These are phyloP conservation scores for Evernia prunastri DNA, from an alignment of 495 filamentous ascomycete species.

Conservation along the genomic window DNA sequence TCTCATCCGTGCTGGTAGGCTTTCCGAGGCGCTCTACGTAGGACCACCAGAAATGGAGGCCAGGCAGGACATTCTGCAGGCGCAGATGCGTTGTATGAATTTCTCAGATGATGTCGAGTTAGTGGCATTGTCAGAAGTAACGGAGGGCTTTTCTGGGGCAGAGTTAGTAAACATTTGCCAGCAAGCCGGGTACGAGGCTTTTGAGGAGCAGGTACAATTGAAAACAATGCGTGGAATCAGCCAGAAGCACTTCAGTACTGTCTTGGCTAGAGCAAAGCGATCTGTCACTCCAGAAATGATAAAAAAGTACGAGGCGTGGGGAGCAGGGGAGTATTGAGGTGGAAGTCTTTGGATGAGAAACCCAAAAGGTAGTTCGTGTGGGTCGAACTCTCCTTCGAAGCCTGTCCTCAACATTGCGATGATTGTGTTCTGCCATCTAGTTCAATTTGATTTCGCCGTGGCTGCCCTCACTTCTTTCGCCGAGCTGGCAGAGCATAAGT, in stretches of 20 bases:
- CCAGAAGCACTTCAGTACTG: conserved; percentile 58
- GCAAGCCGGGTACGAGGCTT: conserved; percentile 52
- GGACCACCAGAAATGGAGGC: conserved; percentile 73
- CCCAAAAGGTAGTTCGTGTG: neutral
- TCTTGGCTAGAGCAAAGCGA: conserved; percentile 54
- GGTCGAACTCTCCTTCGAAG: too few relatives aligned
- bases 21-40: conserved; percentile 88
- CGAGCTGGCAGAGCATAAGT: too few relatives aligned
- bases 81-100: conserved; percentile 54
- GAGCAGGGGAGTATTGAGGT: conserved; percentile 4
- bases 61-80: conserved; percentile 67
- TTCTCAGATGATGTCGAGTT: conserved; percentile 61
- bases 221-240: conserved; percentile 44
- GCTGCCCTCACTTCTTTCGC: neutral
- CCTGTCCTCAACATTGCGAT: neutral
- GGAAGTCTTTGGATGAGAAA: neutral
- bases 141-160: conserved; percentile 80
- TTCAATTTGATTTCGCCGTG: too few relatives aligned
- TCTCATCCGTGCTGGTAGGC: conserved; percentile 77
- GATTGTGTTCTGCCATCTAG: neutral
- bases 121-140: conserved; percentile 56
- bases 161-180: conserved; percentile 81
- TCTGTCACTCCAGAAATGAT: conserved; percentile 64
- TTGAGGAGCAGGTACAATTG: conserved; percentile 48
- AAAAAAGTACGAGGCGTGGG: conserved; percentile 54